Percentiles rank a stretch among this genome's conserved stretches.
Evolutionary conservation across 345 rosid genomes (phyloP).

Genomic region (Aquilaria yunnanensis): DNA sequence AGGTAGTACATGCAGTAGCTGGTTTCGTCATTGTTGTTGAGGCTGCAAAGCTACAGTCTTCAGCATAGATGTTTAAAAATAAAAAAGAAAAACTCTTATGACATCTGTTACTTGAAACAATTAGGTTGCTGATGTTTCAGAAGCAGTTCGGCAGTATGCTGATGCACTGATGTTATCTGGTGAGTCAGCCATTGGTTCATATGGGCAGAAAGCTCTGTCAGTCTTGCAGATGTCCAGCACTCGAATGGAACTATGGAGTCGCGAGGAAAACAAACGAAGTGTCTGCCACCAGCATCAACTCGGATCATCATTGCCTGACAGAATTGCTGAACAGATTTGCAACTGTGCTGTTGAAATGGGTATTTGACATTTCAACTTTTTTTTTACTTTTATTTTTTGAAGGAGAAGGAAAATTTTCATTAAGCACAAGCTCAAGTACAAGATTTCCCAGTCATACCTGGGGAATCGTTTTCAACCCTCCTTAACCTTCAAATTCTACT

Average conservation of each 20-base stretch:
- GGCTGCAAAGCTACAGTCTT: neutral
- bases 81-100: neutral
- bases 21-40: neutral
- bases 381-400: too few relatives aligned
- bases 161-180: slow-evolving; percentile 78
- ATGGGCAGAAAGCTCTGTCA: slow-evolving; percentile 60
- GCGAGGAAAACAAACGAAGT: slow-evolving; percentile 34
- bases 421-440: too few relatives aligned
- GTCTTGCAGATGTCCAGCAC: slow-evolving; percentile 48
- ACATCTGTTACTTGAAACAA: slow-evolving; percentile 9
- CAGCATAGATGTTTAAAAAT: neutral
- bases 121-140: slow-evolving; percentile 74
- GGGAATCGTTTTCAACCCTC: too few relatives aligned
- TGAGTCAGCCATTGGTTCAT: slow-evolving; percentile 62
- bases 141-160: slow-evolving; percentile 63
- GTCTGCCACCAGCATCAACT: slow-evolving; percentile 25
- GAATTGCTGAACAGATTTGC: slow-evolving; percentile 67
- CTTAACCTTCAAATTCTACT: too few relatives aligned
- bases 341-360: slow-evolving; percentile 66
- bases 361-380: slow-evolving; percentile 9
- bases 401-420: too few relatives aligned
- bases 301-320: slow-evolving; percentile 41
- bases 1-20: slow-evolving; percentile 27
- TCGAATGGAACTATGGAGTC: slow-evolving; percentile 59
- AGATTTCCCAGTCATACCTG: too few relatives aligned